Evolutionary conservation across 257 asterid genomes (phyloP).

Genomic region (Solanum megistacrolobum): DNA sequence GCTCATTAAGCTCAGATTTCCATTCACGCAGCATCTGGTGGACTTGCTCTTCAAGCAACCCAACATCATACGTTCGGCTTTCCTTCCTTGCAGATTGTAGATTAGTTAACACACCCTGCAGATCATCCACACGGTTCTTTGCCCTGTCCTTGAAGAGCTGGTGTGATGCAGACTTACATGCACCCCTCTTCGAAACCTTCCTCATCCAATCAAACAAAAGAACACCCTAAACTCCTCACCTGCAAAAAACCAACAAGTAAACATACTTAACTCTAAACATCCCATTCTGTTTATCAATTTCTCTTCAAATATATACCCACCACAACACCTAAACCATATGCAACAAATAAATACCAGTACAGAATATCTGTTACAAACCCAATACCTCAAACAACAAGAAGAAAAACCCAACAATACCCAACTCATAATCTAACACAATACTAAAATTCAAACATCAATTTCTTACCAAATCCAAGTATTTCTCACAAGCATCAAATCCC

Average conservation of each 20-base stretch:
- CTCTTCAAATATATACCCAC: background rate
- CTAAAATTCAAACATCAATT: background rate
- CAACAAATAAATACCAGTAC: background rate
- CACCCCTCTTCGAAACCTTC: conserved; percentile 71
- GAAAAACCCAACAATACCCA: background rate
- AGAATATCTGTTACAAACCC: background rate
- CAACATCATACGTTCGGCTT: conserved; percentile 66
- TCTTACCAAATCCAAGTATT: background rate
- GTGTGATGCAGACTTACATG: conserved; percentile 77
- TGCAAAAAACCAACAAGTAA: conserved; percentile 9
- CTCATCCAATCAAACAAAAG: conserved; percentile 42
- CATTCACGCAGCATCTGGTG: conserved; percentile 97
- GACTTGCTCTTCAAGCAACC: conserved; percentile 93
- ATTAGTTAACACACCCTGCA: conserved; percentile 80
- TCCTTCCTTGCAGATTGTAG: conserved; percentile 90
- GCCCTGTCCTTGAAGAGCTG: conserved; percentile 92
- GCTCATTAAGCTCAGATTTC: conserved; percentile 87
- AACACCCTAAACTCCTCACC: conserved; percentile 21
- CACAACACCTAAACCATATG: background rate
- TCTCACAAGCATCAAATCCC: background rate
- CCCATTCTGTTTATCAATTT: background rate
- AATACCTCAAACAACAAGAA: background rate
- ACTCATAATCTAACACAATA: background rate
- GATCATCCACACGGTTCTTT: conserved; percentile 92
- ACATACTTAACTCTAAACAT: background rate